Evolutionary conservation across 1,139 yeast genomes (phyloP), one percentile per base, ranked within the genome.

Genomic region (Scheffersomyces parashehatae): DNA sequence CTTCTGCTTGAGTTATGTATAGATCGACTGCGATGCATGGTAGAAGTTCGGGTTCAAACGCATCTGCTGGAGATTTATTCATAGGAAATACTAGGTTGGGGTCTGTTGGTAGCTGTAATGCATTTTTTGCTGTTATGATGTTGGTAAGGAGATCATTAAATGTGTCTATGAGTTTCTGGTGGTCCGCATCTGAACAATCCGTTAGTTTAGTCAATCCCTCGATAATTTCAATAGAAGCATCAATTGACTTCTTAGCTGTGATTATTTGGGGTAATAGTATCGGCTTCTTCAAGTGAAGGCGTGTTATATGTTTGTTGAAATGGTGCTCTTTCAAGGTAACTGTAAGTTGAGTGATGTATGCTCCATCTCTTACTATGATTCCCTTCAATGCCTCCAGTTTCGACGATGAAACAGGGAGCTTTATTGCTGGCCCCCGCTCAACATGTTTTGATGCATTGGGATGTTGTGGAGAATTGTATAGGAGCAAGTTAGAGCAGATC

Each of bases 1-100:
- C 58, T 50, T 73, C 78, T 1, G 77, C 77, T 56, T 73, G 79
- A 46, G 67, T 68, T 37, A 74, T 58, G 49, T 74, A 74, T 31
- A 73, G 48, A 46, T 74, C 79, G 15, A 73, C 52, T 5, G 77
- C 60, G 10, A 70, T 54, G 31, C 59, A 59, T 4, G 58, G 50
- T 5, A 67, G 59, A 16, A 74, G 56, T 15, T 54, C 61, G 2
- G 79, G 79, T 36, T 65, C 67, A 47, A 71, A 74, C 28, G 48
- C 38, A 10, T 49, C 43, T 0, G 58, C 44, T 0, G 60, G 54
- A 1, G 68, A 59, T 4, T 65, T 62, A 42, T 73, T 65, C 15
- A 55, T 41, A 5, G 79, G 79, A 46, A 74, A 74, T 14, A 74
- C 75, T 12, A 73, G 55, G 14, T 42, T 43, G 1, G 79, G 79